phyloP scores from a whole-genome alignment of 2,329 filamentous ascomycete species.

The Colletotrichum sp. region DNA sequence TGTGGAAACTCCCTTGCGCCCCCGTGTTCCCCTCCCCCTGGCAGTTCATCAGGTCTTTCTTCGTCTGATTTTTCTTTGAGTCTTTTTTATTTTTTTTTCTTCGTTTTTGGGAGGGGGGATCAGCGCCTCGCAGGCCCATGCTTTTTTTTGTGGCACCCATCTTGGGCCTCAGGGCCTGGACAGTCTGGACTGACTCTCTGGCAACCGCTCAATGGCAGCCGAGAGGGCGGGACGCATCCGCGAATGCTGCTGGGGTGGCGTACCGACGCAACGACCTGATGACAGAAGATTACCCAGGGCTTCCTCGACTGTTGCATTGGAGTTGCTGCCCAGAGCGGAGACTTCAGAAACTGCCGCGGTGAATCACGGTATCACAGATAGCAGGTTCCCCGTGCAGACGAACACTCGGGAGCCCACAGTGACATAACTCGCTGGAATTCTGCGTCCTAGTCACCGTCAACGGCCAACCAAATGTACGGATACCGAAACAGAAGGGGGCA shows the following conservation, averaged over 20 bases:
- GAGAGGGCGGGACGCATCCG: neutral
- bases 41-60: slow-evolving; percentile 11
- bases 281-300: neutral
- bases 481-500: neutral
- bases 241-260: slow-evolving; percentile 2
- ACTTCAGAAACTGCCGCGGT: neutral
- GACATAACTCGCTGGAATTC: neutral
- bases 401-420: neutral
- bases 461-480: neutral
- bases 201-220: neutral
- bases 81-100: neutral
- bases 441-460: neutral
- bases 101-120: neutral
- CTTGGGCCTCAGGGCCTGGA: neutral
- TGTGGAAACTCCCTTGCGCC: neutral
- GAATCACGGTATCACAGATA: neutral
- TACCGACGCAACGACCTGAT: slow-evolving; percentile 12
- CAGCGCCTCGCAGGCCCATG: slow-evolving; percentile 2
- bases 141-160: slow-evolving; percentile 12
- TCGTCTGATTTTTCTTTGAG: neutral
- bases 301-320: neutral
- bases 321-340: slow-evolving; percentile 11
- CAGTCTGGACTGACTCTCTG: slow-evolving; percentile 18
- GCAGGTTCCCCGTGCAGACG: neutral
- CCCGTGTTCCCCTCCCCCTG: neutral